Base-by-base conservation (phyloP, 1,139 yeast species). In the Suhomyces choctaworum region DNA sequence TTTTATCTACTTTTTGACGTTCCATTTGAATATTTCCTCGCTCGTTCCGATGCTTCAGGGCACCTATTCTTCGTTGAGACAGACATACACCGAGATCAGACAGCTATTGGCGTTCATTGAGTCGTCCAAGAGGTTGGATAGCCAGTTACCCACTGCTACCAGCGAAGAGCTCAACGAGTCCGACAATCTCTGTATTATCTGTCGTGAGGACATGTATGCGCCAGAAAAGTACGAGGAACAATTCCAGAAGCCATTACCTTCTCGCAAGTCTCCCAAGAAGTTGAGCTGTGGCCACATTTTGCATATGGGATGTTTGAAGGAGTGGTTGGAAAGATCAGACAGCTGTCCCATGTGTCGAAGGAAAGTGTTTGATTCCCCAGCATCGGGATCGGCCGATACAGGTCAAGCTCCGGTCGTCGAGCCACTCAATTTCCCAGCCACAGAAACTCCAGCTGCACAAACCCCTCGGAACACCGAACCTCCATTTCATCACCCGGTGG, bases 301-400 rank as follows among this genome's bases (percentile, higher is more conserved):
- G 41, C 99, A 92, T 57, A 68, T 84, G 64, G 92, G 95, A 3
- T 92, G 98, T 58, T 71, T 92, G 45, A 85, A 86, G 53, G 85
- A 86, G 48, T 92, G 99, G 99, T 68, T 92, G 47, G 96, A 87
- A 52, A 73, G 96, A 46, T 87, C 96, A 0, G 94, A 84, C 49
- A 77, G 80, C 19, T 92, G 99, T 63, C 98, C 99, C 1, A 79
- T 90, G 38, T 92, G 97, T 60, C 72, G 97, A 46, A 68, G 82
- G 13, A 77, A 82, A n/a, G 96, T 89, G 1, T 67, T 68, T 13
- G 7, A 17, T 6, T 6, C 20, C 20, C 20, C 20, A 8, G 20
- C 20, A 6, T 14, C 31, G 7, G 30, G 21, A 7, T 17, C 38
- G 13, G 31, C 27, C 16, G 33, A 36, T 22, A 37, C 32, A 11